These are phyloP conservation scores for Cylindricascospora bacillispora DNA, from an alignment of 1,139 yeast species.

Conservation along the genomic window DNA sequence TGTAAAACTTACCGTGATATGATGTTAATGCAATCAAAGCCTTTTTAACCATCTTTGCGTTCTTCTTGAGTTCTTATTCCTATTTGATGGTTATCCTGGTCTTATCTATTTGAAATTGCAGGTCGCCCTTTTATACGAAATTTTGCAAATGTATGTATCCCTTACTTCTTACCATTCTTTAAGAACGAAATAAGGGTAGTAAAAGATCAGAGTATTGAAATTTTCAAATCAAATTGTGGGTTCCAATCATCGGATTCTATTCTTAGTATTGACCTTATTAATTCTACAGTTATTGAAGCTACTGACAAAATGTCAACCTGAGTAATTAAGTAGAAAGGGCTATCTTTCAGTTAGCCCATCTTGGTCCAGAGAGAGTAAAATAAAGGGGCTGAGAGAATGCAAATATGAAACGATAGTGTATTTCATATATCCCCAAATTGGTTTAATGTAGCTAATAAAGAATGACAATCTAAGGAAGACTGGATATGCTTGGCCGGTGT, in stretches of 20 bases:
- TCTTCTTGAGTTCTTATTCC: too few species aligned
- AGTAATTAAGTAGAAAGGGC: constrained; percentile 90
- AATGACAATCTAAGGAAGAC: constrained; percentile 75
- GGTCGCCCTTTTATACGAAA: too few species aligned
- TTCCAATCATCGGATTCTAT: constrained; percentile 45
- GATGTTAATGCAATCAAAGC: constrained; percentile 43
- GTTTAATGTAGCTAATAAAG: constrained; percentile 44
- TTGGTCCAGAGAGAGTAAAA: constrained; percentile 93
- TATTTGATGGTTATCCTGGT: too few species aligned
- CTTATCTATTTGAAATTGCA: too few species aligned
- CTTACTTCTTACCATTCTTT: too few species aligned
- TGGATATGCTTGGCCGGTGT: constrained; percentile 76
- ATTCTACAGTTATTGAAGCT: constrained; percentile 57
- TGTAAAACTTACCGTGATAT: constrained; percentile 38
- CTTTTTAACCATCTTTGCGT: too few species aligned
- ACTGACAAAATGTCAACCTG: constrained; percentile 68
- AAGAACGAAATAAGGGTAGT: too few species aligned
- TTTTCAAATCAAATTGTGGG: constrained; percentile 17
- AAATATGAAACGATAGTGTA: constrained; percentile 34
- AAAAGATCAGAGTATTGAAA: constrained; percentile 26
- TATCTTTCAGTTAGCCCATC: constrained; percentile 88
- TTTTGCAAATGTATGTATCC: too few species aligned
- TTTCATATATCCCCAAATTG: constrained; percentile 31
- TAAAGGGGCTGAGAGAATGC: constrained; percentile 61
- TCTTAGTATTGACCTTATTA: constrained; percentile 70